Base-by-base conservation (phyloP, 202 grass and related monocot genomes). In the Carex arenaria region DNA sequence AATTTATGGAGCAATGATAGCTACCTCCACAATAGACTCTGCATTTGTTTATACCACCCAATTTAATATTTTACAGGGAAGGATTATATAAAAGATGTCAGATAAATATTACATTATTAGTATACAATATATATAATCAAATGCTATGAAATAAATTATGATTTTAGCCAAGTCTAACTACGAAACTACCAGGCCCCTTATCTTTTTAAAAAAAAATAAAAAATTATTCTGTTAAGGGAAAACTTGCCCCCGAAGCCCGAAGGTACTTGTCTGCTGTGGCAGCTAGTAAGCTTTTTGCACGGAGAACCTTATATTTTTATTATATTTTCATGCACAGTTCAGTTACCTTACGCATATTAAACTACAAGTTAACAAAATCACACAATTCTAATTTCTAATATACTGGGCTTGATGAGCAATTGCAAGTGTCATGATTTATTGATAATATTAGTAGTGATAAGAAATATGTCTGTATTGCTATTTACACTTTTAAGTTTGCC, bases 1-100 rank as follows among this genome's bases (percentile, higher is more conserved):
- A 57, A 77, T 57, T 77, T 77, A 77, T 77, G 72, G 52, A 57
- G 15, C 52, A 77, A 32, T 6, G 72, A 77, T 34, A 57, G 72
- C 28, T 51, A 77, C 72, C 30, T 10, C 72, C 72, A 77, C 72
- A 57, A 56, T 7, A 57, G 72, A 75, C 49, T 18, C 4, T 74
- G 45, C 47, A 32, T 32, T 75, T 55, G 14, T 32, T 55, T 55
- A 32, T 74, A 26, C 14, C 47, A 30, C 49, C 49, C 47, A 56
- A 75, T 75, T 75, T 56, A 56, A 10, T 76, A 34, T 36, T 76
- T 34, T 77, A 77, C 26, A 36, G 51, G 19, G 38, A 70, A 34
- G 72, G 72, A 34, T 26, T 26, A 57, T 57, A 77, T 34, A 54
- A 77, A 57, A 52, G 11, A 4, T 77, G 72, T 17, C 72, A 77